Evolutionary conservation across 2,329 filamentous ascomycete species (phyloP).

Genomic region (Tolypocladium amazonense): DNA sequence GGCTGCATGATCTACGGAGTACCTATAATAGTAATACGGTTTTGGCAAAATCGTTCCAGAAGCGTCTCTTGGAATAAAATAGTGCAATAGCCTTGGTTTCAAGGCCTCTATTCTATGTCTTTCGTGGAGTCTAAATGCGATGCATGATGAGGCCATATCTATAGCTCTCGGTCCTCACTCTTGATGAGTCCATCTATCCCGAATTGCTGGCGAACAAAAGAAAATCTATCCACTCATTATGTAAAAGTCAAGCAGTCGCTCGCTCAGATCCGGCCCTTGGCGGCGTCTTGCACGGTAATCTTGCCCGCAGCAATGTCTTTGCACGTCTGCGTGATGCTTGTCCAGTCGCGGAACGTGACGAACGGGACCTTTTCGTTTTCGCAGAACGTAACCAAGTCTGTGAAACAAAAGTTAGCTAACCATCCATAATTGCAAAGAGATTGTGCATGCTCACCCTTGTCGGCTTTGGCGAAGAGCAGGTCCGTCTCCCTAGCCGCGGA

Average conservation of each 20-base stretch:
- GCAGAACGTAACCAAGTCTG: conserved; percentile 81
- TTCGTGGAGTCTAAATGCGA: conserved; percentile 1
- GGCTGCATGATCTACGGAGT: too few species aligned
- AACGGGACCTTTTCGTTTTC: conserved; percentile 77
- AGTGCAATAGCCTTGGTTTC: background rate
- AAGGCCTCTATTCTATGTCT: conserved; percentile 3
- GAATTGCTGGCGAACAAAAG: background rate
- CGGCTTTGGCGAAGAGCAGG: conserved; percentile 85
- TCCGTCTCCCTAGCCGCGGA: conserved; percentile 90
- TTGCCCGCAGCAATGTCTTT: conserved; percentile 69
- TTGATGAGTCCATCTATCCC: background rate
- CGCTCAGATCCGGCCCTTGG: conserved; percentile 32
- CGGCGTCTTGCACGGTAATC: conserved; percentile 59
- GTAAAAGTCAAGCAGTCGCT: background rate
- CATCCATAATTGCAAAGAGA: background rate
- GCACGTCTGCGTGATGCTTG: conserved; percentile 63
- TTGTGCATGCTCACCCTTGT: conserved; percentile 50
- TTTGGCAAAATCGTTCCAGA: too few species aligned
- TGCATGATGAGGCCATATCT: background rate
- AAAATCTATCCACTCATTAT: background rate
- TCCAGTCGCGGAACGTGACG: conserved; percentile 79
- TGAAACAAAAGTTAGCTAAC: conserved; percentile 3
- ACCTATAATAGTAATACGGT: background rate
- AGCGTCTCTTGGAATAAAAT: too few species aligned
- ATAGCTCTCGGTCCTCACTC: background rate